A percentile compares a stretch with the other conserved stretches of the same genome.
These are phyloP conservation scores for Straminergon stramineum DNA, from an alignment of 225 moss, liverwort and hornwort genomes.

Conservation along the genomic window DNA sequence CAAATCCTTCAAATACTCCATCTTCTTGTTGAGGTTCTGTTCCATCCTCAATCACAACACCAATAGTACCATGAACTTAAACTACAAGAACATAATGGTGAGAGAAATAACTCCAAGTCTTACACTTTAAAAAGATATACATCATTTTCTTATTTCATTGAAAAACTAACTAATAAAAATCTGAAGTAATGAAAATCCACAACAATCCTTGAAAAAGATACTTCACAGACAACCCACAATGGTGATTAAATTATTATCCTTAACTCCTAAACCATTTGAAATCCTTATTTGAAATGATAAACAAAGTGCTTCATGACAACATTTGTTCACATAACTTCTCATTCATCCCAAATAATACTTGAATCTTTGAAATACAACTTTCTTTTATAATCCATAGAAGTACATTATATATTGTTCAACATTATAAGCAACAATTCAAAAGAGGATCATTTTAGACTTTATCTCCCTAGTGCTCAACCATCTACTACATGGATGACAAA, in stretches of 20 bases:
- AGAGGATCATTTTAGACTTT: neutral
- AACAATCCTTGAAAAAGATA: neutral
- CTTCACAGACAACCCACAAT: accelerated
- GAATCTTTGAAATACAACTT: neutral
- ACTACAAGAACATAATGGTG: neutral
- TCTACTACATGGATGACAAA: neutral
- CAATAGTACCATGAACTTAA: neutral
- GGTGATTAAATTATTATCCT: neutral
- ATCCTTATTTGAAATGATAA: neutral
- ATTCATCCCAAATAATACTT: neutral
- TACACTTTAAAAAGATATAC: neutral
- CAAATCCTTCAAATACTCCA: neutral
- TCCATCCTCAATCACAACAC: neutral
- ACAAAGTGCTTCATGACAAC: neutral
- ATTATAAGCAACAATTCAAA: neutral
- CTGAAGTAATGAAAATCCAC: neutral
- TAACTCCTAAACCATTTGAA: neutral
- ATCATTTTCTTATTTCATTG: neutral
- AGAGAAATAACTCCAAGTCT: neutral
- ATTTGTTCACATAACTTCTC: neutral
- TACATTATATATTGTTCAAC: neutral
- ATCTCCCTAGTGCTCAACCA: accelerated
- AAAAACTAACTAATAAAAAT: neutral
- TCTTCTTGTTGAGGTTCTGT: conserved; percentile 11
- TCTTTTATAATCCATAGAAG: neutral